Conservation (phyloP, 257 asterid species). For the Echites panduratus region DNA sequence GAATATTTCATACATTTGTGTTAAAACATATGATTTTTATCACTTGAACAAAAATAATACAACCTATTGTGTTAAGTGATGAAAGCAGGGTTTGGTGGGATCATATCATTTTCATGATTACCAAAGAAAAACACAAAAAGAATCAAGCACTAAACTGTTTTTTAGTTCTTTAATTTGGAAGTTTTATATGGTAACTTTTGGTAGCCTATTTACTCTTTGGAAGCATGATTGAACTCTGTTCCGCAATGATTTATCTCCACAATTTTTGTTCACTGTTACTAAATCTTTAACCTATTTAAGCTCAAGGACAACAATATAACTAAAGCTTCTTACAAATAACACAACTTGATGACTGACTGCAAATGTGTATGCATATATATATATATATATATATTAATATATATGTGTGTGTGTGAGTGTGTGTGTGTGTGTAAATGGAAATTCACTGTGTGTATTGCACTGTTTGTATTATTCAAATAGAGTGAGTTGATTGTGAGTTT, state of each 20-base stretch:
- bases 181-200: neutral
- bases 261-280: neutral
- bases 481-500: no score
- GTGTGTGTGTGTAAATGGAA: no score
- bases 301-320: neutral
- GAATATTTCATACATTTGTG: no score
- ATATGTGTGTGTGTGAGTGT: no score
- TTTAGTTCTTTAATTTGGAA: neutral
- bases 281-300: neutral
- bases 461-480: no score
- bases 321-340: neutral
- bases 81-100: constrained; percentile 3
- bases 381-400: no score
- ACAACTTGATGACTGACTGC: neutral
- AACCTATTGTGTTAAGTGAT: constrained; percentile 2
- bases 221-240: neutral
- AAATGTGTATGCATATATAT: no score
- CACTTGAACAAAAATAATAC: neutral
- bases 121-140: neutral
- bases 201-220: neutral
- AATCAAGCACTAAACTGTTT: neutral
- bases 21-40: neutral
- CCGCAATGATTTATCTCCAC: neutral
- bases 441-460: no score
- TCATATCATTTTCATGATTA: constrained; percentile 1